Evolutionary conservation across 495 filamentous ascomycete species (phyloP).

Genomic region (Tuber borchii): DNA sequence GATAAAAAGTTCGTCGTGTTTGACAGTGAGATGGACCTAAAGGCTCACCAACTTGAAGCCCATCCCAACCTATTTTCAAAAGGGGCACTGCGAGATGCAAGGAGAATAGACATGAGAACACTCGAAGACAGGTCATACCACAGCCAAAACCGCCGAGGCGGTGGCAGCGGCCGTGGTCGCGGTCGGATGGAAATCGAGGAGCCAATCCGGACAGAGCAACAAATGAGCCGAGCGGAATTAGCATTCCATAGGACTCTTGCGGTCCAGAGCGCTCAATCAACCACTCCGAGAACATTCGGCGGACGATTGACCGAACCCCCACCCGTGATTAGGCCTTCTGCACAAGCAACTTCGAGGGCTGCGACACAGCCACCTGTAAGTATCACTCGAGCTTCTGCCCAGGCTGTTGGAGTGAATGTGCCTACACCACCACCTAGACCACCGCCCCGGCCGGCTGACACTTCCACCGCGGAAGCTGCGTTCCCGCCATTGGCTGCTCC

Average conservation of each 20-base stretch:
- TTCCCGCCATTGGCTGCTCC: constrained; percentile 31
- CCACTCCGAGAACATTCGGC: constrained; percentile 70
- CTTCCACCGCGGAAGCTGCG: constrained; percentile 30
- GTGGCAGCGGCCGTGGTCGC: constrained; percentile 51
- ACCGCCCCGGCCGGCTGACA: constrained; percentile 25
- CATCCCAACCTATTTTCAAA: constrained; percentile 75
- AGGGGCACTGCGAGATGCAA: constrained; percentile 74
- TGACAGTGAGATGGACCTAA: constrained; percentile 84
- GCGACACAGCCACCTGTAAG: neutral
- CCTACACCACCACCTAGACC: constrained; percentile 30
- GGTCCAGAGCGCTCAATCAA: constrained; percentile 76
- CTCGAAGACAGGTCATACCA: constrained; percentile 72
- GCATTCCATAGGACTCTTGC: constrained; percentile 91
- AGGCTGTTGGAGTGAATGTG: constrained; percentile 16
- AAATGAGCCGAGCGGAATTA: constrained; percentile 75
- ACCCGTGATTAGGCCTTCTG: constrained; percentile 15
- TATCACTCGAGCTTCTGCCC: neutral
- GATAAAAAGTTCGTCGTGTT: constrained; percentile 99
- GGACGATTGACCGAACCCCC: constrained; percentile 58
- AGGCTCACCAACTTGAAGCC: constrained; percentile 71
- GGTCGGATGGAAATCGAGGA: constrained; percentile 74
- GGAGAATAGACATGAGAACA: constrained; percentile 74
- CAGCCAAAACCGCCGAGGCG: constrained; percentile 56
- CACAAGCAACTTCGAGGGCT: constrained; percentile 2
- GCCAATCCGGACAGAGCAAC: constrained; percentile 71